These are phyloP conservation scores for Apiospora pterosperma DNA, from an alignment of 2,329 filamentous ascomycete genomes.

Conservation along the genomic window DNA sequence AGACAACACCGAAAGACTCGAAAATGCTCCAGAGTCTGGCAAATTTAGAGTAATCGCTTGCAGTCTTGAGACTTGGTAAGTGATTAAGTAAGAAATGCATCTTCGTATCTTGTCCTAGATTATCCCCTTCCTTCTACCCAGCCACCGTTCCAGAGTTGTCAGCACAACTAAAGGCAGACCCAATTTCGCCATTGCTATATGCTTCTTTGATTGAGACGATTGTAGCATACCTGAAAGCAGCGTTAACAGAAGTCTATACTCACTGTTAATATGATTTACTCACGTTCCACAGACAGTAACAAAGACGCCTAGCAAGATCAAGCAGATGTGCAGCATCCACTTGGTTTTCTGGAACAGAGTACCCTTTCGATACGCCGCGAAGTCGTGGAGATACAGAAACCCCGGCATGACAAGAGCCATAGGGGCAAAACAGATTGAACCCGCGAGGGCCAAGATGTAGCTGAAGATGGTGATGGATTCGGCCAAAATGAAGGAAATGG, in stretches of 20 bases:
- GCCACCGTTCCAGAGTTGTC: constrained; percentile 14
- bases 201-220: constrained; percentile 16
- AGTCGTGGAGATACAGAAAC: constrained; percentile 12
- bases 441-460: constrained; percentile 11
- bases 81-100: background rate
- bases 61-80: no score
- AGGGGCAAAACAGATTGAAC: constrained; percentile 13
- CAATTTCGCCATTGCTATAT: constrained; percentile 15
- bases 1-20: no score
- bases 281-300: constrained; percentile 16
- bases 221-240: constrained; percentile 13
- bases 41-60: background rate
- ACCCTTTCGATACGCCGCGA: constrained; percentile 6
- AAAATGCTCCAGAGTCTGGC: no score
- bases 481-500: constrained; percentile 11
- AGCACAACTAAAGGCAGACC: constrained; percentile 17
- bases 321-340: constrained; percentile 15
- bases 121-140: background rate
- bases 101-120: background rate
- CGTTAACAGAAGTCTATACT: background rate
- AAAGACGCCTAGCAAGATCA: constrained; percentile 15
- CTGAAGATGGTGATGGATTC: constrained; percentile 13
- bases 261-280: background rate
- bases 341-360: constrained; percentile 10
- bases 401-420: constrained; percentile 11